A percentile compares a stretch with the other conserved stretches of the same genome.
Conservation (phyloP, 139 green algal species). For the Chlamydomonas eustigma region DNA sequence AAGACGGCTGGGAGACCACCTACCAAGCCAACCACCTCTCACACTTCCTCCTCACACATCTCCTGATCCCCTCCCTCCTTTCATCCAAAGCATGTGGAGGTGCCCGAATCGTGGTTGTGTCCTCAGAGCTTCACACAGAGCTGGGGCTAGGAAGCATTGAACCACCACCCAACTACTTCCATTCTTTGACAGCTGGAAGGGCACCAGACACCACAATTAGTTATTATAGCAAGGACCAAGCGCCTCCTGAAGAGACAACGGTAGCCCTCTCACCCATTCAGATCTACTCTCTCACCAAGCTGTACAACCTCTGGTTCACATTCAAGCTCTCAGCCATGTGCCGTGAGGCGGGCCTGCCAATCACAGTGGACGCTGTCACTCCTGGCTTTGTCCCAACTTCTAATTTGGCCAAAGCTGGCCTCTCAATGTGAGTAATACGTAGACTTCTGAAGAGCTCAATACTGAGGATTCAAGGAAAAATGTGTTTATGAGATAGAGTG, state of each 20-base stretch:
- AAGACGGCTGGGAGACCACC: not conserved
- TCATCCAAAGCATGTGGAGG: not conserved
- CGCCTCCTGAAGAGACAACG: not conserved
- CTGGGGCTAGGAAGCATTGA: too few species aligned
- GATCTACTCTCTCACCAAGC: conserved; percentile 23
- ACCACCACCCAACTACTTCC: too few species aligned
- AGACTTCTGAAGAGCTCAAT: too few species aligned
- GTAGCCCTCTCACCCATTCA: conserved; percentile 11
- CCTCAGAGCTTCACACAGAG: conserved; percentile 27
- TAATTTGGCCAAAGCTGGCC: not conserved
- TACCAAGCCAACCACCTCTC: conserved; percentile 24
- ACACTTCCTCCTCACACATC: conserved; percentile 31
- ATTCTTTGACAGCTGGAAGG: not conserved
- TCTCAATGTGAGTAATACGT: conserved; percentile 3
- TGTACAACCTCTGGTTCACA: conserved; percentile 27
- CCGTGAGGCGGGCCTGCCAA: not conserved
- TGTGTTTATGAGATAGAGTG: too few species aligned
- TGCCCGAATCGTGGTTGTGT: conserved; percentile 19
- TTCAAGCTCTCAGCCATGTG: conserved; percentile 1
- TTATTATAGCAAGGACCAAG: not conserved
- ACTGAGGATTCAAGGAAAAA: too few species aligned
- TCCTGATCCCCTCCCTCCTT: conserved; percentile 23
- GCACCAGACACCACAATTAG: not conserved
- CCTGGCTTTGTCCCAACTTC: conserved; percentile 24
- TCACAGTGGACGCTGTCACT: conserved; percentile 20